These are phyloP conservation scores for Nicotiana otophora DNA, from an alignment of 257 asterid species.

Conservation along the genomic window DNA sequence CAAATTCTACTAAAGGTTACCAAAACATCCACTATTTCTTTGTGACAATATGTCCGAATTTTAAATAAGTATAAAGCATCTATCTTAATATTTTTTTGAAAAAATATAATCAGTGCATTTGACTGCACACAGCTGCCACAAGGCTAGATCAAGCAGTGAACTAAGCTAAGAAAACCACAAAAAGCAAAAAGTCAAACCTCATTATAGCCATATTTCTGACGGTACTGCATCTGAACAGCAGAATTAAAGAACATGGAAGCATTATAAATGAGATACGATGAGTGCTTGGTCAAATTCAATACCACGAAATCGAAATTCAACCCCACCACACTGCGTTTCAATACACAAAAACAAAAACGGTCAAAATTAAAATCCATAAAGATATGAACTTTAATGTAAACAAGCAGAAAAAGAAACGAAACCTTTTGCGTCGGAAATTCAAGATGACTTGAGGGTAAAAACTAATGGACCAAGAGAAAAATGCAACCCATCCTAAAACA, in stretches of 20 bases:
- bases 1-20: background rate
- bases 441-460: slow-evolving; percentile 83
- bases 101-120: background rate
- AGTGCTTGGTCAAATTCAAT: slow-evolving; percentile 83
- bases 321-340: slow-evolving; percentile 72
- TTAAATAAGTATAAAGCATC: background rate
- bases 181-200: slow-evolving; percentile 37
- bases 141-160: background rate
- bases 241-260: slow-evolving; percentile 86
- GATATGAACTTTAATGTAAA: background rate
- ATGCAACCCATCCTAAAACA: slow-evolving; percentile 81
- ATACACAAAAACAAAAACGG: background rate
- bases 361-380: background rate
- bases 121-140: background rate
- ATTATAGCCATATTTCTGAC: slow-evolving; percentile 50
- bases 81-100: background rate
- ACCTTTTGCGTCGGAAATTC: slow-evolving; percentile 88
- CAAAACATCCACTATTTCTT: background rate
- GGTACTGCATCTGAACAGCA: slow-evolving; percentile 72
- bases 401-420: background rate
- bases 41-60: background rate
- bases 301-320: slow-evolving; percentile 81
- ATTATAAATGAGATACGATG: slow-evolving; percentile 86
- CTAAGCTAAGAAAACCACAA: background rate
- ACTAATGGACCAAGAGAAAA: slow-evolving; percentile 82